Percentiles rank a stretch among this genome's conserved stretches.
phyloP scores from a whole-genome alignment of 768 basidiomycete species.

The Mycena rosella region DNA sequence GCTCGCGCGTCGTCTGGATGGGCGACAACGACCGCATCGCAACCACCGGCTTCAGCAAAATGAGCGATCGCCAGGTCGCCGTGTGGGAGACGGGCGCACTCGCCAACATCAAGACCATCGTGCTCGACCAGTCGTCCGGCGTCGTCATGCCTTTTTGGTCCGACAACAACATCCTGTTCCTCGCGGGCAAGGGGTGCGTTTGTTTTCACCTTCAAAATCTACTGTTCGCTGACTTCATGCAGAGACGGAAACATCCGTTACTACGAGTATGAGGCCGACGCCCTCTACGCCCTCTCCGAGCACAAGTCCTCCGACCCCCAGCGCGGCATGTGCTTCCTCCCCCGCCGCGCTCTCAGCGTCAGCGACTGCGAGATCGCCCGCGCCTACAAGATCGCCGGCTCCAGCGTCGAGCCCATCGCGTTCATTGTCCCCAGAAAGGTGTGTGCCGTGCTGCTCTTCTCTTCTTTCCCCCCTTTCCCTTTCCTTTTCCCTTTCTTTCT shows the following conservation, averaged over 20 bases:
- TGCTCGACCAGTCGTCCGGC: constrained; percentile 91
- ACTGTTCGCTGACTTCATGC: too few relatives aligned
- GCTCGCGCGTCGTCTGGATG: constrained; percentile 90
- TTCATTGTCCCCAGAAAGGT: constrained; percentile 97
- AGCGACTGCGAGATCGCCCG: constrained; percentile 95
- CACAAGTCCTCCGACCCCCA: constrained; percentile 94
- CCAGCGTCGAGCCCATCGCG: constrained; percentile 87
- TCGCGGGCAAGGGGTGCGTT: constrained; percentile 27
- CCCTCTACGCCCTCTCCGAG: constrained; percentile 81
- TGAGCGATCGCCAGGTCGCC: constrained; percentile 92
- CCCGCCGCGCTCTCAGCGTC: constrained; percentile 90
- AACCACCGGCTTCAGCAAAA: constrained; percentile 97
- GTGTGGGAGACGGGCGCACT: constrained; percentile 92
- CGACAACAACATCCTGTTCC: constrained; percentile 92
- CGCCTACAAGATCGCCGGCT: constrained; percentile 87
- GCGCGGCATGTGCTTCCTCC: constrained; percentile 97
- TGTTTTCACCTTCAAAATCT: neutral
- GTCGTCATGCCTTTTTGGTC: constrained; percentile 98
- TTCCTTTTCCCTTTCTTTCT: too few relatives aligned
- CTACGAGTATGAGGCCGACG: constrained; percentile 94
- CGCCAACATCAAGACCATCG: constrained; percentile 79
- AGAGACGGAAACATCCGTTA: constrained; percentile 99
- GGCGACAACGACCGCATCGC: constrained; percentile 90
- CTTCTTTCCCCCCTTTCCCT: constrained; percentile 56
- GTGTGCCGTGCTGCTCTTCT: constrained; percentile 35